phyloP scores from a whole-genome alignment of 345 rosid genomes.

The Psidium guajava region DNA sequence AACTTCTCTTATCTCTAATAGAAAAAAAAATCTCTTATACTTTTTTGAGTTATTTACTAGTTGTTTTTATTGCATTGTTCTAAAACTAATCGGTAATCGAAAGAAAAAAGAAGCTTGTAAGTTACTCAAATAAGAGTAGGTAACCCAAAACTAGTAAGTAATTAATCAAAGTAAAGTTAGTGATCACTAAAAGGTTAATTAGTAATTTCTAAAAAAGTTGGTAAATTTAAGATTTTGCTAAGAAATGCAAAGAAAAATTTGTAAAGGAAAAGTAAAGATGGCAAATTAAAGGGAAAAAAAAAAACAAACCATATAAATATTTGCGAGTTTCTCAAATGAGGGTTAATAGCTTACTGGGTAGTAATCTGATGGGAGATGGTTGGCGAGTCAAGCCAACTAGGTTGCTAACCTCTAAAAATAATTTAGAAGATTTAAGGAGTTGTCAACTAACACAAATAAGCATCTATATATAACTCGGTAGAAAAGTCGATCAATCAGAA shows the following conservation, averaged over 20 bases:
- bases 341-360: not conserved
- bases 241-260: not conserved
- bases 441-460: not conserved
- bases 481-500: not conserved
- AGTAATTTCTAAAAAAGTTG: not conserved
- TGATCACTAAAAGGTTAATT: not conserved
- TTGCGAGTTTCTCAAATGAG: not conserved
- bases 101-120: not conserved
- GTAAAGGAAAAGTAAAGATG: not conserved
- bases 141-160: not conserved
- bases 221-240: not conserved
- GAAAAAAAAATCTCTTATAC: not conserved
- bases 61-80: not conserved
- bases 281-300: not conserved
- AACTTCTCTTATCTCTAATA: not conserved
- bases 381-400: not conserved
- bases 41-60: not conserved
- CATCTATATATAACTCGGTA: not conserved
- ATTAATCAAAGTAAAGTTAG: not conserved
- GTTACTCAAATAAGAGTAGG: not conserved
- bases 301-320: not conserved
- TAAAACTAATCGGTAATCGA: not conserved
- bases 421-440: not conserved
- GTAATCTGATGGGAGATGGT: not conserved
- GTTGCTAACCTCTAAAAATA: not conserved